These are phyloP conservation scores for Aspergillus sp. DNA, from an alignment of 2,329 filamentous ascomycete genomes.

Conservation along the genomic window DNA sequence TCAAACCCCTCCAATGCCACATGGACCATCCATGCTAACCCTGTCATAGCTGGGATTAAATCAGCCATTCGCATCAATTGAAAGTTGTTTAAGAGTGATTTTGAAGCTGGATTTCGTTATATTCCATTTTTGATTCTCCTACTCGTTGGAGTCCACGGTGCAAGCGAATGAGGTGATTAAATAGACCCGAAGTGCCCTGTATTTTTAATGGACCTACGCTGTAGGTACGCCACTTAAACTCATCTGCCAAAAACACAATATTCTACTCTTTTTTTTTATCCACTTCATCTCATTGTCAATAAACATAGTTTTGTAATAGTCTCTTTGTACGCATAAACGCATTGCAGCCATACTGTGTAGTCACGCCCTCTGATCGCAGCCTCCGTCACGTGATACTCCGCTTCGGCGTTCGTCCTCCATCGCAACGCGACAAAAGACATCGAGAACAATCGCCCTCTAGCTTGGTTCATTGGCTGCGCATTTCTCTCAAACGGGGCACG, in stretches of 20 bases:
- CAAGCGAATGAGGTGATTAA: slow-evolving; percentile 3
- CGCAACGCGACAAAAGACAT: slow-evolving; percentile 6
- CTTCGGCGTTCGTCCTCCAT: slow-evolving; percentile 4
- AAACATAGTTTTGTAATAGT: neutral
- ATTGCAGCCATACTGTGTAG: neutral
- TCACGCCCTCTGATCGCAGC: neutral
- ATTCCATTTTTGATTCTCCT: neutral
- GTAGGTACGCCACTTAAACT: slow-evolving; percentile 6
- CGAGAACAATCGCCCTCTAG: no score
- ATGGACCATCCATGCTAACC: slow-evolving; percentile 10
- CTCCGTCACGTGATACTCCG: slow-evolving; percentile 8
- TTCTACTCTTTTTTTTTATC: slow-evolving; percentile 3
- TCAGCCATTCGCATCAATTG: neutral
- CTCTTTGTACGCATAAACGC: neutral
- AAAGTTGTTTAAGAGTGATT: no score
- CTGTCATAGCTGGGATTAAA: slow-evolving; percentile 25
- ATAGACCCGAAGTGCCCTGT: slow-evolving; percentile 12
- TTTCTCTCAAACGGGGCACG: no score
- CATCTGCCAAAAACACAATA: slow-evolving; percentile 2
- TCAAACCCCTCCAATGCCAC: neutral
- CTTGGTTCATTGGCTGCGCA: no score
- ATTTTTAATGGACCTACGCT: slow-evolving; percentile 15
- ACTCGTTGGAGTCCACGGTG: neutral
- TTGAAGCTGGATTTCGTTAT: neutral
- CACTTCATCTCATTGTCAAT: neutral